These are phyloP conservation scores for Raphanus raphanistrum DNA, from an alignment of 345 rosid genomes.

Conservation along the genomic window DNA sequence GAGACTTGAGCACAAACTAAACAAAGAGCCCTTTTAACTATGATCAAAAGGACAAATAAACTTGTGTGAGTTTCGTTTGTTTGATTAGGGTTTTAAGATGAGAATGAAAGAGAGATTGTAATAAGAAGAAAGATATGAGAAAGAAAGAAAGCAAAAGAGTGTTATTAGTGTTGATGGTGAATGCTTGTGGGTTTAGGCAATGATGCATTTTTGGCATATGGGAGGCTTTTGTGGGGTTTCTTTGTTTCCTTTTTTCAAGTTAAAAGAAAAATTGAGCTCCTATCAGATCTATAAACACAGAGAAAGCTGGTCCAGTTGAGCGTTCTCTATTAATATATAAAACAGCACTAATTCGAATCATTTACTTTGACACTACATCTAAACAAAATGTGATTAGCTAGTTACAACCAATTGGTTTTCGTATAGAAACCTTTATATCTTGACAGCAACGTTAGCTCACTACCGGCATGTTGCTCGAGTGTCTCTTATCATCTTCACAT, in stretches of 20 bases:
- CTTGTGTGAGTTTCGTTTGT: neutral
- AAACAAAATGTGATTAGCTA: neutral
- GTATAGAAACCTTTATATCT: neutral
- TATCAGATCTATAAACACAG: conserved; percentile 13
- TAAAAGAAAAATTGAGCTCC: neutral
- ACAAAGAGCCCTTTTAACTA: neutral
- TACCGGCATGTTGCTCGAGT: neutral
- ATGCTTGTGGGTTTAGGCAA: conserved; percentile 37
- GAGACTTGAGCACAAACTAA: neutral
- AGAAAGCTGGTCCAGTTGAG: conserved; percentile 17
- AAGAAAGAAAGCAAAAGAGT: conserved; percentile 4
- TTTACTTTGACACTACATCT: neutral
- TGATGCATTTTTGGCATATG: conserved; percentile 33
- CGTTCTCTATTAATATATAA: neutral
- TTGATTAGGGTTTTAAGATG: conserved; percentile 22
- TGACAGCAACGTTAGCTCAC: neutral
- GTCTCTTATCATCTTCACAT: too few relatives aligned
- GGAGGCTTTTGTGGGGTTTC: conserved; percentile 32
- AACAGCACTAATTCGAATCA: neutral
- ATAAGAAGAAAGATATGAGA: conserved; percentile 15
- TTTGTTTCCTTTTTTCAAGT: conserved; percentile 9
- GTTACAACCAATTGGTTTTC: neutral
- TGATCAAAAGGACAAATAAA: neutral
- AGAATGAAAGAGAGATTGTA: conserved; percentile 18
- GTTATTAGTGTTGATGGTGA: conserved; percentile 25